A percentile compares a stretch with the other conserved stretches of the same genome.
phyloP scores from a whole-genome alignment of 768 basidiomycete genomes.

The Agrocybe chaxingu region DNA sequence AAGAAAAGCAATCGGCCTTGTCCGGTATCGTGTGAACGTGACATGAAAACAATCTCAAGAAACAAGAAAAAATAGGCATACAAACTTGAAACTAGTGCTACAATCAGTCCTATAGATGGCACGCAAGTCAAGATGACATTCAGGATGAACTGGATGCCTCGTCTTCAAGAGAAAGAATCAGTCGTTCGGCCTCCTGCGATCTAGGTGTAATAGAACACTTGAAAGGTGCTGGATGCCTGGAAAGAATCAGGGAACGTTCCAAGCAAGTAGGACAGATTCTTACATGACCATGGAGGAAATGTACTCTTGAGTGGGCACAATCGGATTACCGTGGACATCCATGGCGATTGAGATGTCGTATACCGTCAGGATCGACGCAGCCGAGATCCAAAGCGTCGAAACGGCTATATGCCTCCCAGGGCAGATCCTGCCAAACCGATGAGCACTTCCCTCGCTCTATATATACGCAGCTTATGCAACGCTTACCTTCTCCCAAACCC shows the following conservation, averaged over 20 bases:
- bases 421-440: too few relatives aligned
- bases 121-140: too few relatives aligned
- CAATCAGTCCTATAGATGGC: too few relatives aligned
- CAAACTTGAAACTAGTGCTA: too few relatives aligned
- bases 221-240: constrained; percentile 24
- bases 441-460: too few relatives aligned
- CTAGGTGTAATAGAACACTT: constrained; percentile 24
- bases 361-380: constrained; percentile 21
- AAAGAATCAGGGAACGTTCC: not conserved
- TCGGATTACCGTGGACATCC: not conserved
- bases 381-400: constrained; percentile 14
- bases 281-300: constrained; percentile 4
- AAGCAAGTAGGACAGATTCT: not conserved
- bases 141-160: not conserved
- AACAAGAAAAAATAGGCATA: too few relatives aligned
- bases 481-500: too few relatives aligned
- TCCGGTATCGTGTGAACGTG: too few relatives aligned
- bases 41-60: too few relatives aligned
- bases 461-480: too few relatives aligned
- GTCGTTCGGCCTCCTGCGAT: constrained; percentile 12
- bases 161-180: constrained; percentile 16
- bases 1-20: too few relatives aligned
- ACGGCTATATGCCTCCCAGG: too few relatives aligned
- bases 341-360: constrained; percentile 15
- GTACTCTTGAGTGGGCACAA: constrained; percentile 5